A percentile compares a stretch with the other conserved stretches of the same genome.
Conservation (phyloP, 164 flowering plant genomes). For the Magnolia officinalis region DNA sequence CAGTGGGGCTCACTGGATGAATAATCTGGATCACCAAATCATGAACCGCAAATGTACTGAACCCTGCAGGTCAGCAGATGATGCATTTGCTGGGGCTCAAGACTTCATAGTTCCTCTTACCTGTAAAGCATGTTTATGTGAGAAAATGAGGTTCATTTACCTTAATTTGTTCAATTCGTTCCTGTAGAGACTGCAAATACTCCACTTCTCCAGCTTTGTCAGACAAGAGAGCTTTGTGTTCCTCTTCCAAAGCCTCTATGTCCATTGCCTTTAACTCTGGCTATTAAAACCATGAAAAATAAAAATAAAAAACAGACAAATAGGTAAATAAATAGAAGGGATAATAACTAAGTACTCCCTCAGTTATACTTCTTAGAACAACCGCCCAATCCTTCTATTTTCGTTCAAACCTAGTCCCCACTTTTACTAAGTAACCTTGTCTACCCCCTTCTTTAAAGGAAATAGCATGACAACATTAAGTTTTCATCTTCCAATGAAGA, state of each 20-base stretch:
- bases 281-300: conserved; percentile 23
- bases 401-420: no score
- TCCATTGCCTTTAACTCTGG: conserved; percentile 53
- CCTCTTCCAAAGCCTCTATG: conserved; percentile 50
- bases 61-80: not conserved
- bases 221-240: conserved; percentile 48
- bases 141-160: conserved; percentile 20
- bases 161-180: conserved; percentile 49
- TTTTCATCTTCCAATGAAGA: no score
- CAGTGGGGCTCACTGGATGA: not conserved
- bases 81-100: not conserved
- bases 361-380: no score
- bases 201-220: conserved; percentile 62
- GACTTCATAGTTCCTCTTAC: not conserved
- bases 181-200: conserved; percentile 50
- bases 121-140: not conserved
- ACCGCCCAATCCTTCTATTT: no score
- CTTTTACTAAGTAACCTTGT: no score
- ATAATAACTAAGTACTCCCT: no score
- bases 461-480: no score
- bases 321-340: not conserved
- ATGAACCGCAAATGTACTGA: not conserved
- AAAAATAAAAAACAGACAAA: not conserved
- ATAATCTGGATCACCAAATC: not conserved
- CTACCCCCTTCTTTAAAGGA: no score